phyloP scores from a whole-genome alignment of 441 rosid genomes.

The Croton laevigatus region DNA sequence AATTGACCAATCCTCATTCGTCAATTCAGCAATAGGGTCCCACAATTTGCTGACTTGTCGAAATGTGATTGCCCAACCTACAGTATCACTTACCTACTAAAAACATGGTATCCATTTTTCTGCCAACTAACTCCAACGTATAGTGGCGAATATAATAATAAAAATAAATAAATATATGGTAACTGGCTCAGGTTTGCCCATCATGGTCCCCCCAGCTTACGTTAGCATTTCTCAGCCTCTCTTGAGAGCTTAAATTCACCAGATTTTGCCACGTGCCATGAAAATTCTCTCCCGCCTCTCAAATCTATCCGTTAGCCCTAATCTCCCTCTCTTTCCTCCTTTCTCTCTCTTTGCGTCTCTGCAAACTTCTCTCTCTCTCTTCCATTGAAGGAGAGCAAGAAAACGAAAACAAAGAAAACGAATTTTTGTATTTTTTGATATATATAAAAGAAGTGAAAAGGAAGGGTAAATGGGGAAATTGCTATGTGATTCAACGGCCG shows the following conservation, averaged over 20 bases:
- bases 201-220: constrained; percentile 38
- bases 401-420: background rate
- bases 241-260: constrained; percentile 10
- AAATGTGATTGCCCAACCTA: background rate
- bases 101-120: background rate
- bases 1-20: constrained; percentile 14
- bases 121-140: constrained; percentile 10
- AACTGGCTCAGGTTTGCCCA: constrained; percentile 14
- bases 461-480: constrained; percentile 70
- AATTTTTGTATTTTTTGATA: background rate
- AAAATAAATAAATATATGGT: background rate
- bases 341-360: constrained; percentile 23
- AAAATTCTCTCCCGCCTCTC: constrained; percentile 45
- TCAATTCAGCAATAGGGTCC: background rate
- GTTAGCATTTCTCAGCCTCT: constrained; percentile 34
- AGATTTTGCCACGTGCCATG: constrained; percentile 45
- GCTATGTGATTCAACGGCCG: constrained; percentile 62
- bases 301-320: constrained; percentile 60
- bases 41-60: background rate
- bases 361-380: constrained; percentile 9
- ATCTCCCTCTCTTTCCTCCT: constrained; percentile 21
- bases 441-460: background rate
- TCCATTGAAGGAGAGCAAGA: constrained; percentile 26
- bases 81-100: background rate
- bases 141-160: constrained; percentile 2